Evolutionary conservation across 2,329 filamentous ascomycete species (phyloP).

Genomic region (Rugonectria rugulosa): DNA sequence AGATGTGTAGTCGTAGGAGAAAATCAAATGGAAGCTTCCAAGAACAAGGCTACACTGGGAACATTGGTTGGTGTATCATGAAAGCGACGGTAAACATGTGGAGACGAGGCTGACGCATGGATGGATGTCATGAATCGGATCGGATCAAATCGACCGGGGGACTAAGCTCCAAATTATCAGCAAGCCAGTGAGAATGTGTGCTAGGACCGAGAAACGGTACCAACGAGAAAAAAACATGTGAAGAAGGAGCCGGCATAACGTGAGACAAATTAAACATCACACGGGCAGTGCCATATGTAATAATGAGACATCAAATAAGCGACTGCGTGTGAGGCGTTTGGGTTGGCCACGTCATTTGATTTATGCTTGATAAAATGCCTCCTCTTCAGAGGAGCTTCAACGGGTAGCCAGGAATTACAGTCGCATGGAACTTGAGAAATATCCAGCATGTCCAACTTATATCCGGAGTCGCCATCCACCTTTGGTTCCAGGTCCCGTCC

Average conservation of each 20-base stretch:
- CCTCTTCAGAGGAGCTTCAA: too few species aligned
- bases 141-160: constrained; percentile 12
- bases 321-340: too few species aligned
- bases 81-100: too few species aligned
- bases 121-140: constrained; percentile 9
- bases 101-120: constrained; percentile 13
- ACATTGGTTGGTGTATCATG: too few species aligned
- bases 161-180: not conserved
- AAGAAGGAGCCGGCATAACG: not conserved
- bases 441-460: too few species aligned
- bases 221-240: not conserved
- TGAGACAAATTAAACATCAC: not conserved
- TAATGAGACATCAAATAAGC: too few species aligned
- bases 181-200: constrained; percentile 1
- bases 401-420: too few species aligned
- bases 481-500: too few species aligned
- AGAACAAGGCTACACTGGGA: constrained; percentile 19
- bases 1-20: not conserved
- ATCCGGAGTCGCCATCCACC: not conserved
- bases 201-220: not conserved
- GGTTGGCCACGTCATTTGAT: not conserved
- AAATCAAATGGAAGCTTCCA: too few species aligned
- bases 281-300: too few species aligned
- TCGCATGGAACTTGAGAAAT: too few species aligned
- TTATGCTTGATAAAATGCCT: not conserved